Evolutionary conservation across 495 filamentous ascomycete genomes (phyloP), one percentile per base, ranked within the genome.

Genomic region (Ascobolus immersus): DNA sequence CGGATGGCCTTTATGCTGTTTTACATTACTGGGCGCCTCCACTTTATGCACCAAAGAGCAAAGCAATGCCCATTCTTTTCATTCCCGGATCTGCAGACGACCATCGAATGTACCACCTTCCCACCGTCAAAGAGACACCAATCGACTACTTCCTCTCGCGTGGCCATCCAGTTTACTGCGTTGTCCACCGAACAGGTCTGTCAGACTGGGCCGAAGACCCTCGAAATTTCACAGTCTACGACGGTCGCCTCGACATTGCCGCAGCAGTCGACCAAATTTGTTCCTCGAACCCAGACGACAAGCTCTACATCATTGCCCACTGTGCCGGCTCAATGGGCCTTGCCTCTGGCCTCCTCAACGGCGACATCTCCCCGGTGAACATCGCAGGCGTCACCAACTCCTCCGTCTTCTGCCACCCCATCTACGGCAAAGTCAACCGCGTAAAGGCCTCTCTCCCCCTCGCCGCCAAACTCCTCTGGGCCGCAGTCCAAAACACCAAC

Each of bases 251-350:
- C 8, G 72, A 77, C 41, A 53, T 73, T 28, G 53, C 50, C 10
- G 69, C 69, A 2, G 67, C 62, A 12, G 40, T 73, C 12, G 51
- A 64, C 35, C 52, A 58, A 31, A 67, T 75, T 35, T 60, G 62
- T 2, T 34, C 45, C 9, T 28, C 48, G 4, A 50, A 50, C 12
- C 6, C 2, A 10, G 31, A 43, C 5, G 56, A 59, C 11, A 49
- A 58, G 22, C 40, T 67, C 28, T 75, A 77, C 49, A 62, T 62
- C 7, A 54, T 76, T 34, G 58, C 61, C 10, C 72, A 77, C 48
- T 77, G 72, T 47, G 66, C 66, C 53, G 72, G 72, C 29, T 60
- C 62, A 12, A 62, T 75, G 1, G 61, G 70, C 9, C 58, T 68
- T 17, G 51, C 57, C 0, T 53, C 56, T 21, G 71, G 68, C 23